Conservation (phyloP, 2,329 filamentous ascomycete species). For the Colletotrichum lini region DNA sequence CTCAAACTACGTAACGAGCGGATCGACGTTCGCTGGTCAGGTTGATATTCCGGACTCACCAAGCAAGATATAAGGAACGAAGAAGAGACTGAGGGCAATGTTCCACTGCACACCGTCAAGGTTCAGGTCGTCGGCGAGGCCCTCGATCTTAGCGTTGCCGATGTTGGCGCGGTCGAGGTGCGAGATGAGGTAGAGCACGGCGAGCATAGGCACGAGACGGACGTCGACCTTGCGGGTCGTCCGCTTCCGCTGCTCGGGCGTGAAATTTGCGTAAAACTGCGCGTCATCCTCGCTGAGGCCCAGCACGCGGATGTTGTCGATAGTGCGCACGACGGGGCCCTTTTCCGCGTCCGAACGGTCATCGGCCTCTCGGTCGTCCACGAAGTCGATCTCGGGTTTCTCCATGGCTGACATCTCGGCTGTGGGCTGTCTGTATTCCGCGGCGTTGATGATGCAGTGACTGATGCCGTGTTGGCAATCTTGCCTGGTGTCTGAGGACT, state of each 20-base stretch:
- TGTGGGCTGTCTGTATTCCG: not conserved
- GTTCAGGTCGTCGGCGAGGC: constrained; percentile 51
- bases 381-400: constrained; percentile 46
- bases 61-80: constrained; percentile 75
- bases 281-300: constrained; percentile 49
- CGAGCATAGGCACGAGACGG: constrained; percentile 63
- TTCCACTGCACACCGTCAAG: constrained; percentile 70
- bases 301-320: constrained; percentile 50
- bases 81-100: constrained; percentile 71
- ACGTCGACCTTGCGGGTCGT: constrained; percentile 47
- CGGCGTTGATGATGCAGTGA: not conserved
- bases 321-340: constrained; percentile 43
- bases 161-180: constrained; percentile 70
- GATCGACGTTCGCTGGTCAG: no score
- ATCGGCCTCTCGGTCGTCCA: constrained; percentile 43
- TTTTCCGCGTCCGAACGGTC: constrained; percentile 41
- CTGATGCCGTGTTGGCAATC: not conserved
- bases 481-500: not conserved
- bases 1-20: not conserved
- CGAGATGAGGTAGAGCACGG: constrained; percentile 69
- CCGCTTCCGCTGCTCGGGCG: constrained; percentile 45
- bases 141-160: constrained; percentile 66
- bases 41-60: not conserved
- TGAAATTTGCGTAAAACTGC: constrained; percentile 47
- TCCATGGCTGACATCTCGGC: constrained; percentile 35